Evolutionary conservation across 352 stramenopile species (phyloP), one percentile per base, ranked within the genome.

Genomic region (Phytophthora citricola): DNA sequence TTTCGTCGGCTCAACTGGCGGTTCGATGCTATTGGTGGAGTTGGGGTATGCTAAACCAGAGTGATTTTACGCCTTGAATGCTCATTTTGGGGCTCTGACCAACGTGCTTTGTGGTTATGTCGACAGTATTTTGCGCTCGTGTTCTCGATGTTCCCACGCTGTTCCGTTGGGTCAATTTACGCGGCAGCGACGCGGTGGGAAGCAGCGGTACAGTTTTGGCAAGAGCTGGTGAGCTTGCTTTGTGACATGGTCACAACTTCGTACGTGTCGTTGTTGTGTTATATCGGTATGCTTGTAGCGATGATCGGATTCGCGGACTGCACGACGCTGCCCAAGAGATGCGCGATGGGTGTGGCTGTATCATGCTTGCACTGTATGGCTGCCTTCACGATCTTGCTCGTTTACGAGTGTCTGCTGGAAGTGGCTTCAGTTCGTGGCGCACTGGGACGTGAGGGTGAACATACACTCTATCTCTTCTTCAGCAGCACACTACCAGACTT

Each of bases 1-100:
- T 98, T 98, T 74, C 91, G 92, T 2, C 93, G 91, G 48, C 91
- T 96, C 55, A 98, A 98, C 65, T 98, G 94, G 94, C 80, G 91
- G 22, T 96, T 98, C 45, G 94, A 98, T 79, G 84, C 97, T 46
- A 80, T 98, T 20, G 93, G 92, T 27, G 89, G 89, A 50, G 66
- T 97, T 54, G 83, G 78, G 66, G 88, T 94, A 79, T 36, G 81
- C 76, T 62, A 15, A 55, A 22, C 9, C 11, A 26, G 49, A 6
- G 3, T 47, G 5, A 14, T 29, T 50, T 50, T 17, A 11, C 31
- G 31, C 14, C 31, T 36, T 36, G 31, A 17, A 11, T 11, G 17
- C 31, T 61, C 49, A 24, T 10, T 40, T 36, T 40, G 9, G 24
- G 24, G 48, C 45, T 41, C 40, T 68, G 5, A 71, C 39, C 29